A percentile compares a stretch with the other conserved stretches of the same genome.
Conservation (phyloP, 148 eudicot genomes). For the Spergularia bocconei region DNA sequence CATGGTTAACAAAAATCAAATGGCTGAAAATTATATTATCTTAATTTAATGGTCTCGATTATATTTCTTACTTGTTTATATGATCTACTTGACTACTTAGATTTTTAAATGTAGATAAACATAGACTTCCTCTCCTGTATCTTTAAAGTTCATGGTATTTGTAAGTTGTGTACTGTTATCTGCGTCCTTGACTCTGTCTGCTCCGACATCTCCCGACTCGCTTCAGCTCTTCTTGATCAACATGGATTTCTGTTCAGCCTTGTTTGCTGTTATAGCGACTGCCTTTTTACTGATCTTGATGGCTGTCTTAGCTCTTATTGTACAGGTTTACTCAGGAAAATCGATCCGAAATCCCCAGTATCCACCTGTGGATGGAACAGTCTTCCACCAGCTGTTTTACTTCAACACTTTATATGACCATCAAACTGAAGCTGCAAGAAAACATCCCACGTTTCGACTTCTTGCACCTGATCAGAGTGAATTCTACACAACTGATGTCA, state of each 20-base stretch:
- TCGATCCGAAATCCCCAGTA: constrained; percentile 42
- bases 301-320: constrained; percentile 21
- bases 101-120: too few relatives aligned
- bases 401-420: constrained; percentile 50
- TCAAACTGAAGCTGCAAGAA: constrained; percentile 43
- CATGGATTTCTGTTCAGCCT: constrained; percentile 44
- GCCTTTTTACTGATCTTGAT: constrained; percentile 23
- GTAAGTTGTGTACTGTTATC: neutral
- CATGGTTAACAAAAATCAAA: too few relatives aligned
- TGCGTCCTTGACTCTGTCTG: neutral
- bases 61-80: too few relatives aligned
- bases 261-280: constrained; percentile 30
- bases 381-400: constrained; percentile 49
- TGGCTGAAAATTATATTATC: too few relatives aligned
- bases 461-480: constrained; percentile 54
- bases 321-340: constrained; percentile 49
- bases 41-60: too few relatives aligned
- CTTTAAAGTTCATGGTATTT: too few relatives aligned
- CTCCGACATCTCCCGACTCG: neutral
- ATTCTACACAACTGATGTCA: constrained; percentile 55
- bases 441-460: constrained; percentile 53
- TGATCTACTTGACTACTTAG: too few relatives aligned
- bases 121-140: too few relatives aligned
- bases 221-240: neutral
- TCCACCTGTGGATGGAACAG: constrained; percentile 64